A percentile compares a stretch with the other conserved stretches of the same genome.
Conservation (phyloP, 2,329 filamentous ascomycete species). For the Drechslerella stenobrocha region DNA sequence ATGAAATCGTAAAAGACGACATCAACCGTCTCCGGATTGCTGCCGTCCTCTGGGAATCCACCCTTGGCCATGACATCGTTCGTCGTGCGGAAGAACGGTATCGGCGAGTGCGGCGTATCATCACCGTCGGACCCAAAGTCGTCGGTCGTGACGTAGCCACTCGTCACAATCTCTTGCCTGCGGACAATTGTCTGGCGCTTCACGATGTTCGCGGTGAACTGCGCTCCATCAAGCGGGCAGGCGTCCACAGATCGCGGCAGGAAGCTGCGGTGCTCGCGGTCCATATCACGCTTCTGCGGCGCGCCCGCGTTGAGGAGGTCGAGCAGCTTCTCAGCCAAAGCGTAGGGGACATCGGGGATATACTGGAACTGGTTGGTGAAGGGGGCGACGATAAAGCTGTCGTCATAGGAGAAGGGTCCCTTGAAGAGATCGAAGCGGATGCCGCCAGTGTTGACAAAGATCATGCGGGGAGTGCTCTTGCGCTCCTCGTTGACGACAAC, state of each 20-base stretch:
- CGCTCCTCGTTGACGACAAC: constrained; percentile 65
- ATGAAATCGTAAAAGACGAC: constrained; percentile 92
- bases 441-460: constrained; percentile 84
- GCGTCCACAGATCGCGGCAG: constrained; percentile 49
- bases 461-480: constrained; percentile 67
- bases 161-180: constrained; percentile 56
- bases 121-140: constrained; percentile 83
- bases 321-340: constrained; percentile 71
- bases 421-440: constrained; percentile 96
- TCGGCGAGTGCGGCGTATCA: constrained; percentile 77
- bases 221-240: constrained; percentile 31
- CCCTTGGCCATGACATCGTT: constrained; percentile 78
- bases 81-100: constrained; percentile 75
- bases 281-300: constrained; percentile 37
- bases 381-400: constrained; percentile 81
- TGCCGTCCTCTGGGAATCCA: constrained; percentile 61
- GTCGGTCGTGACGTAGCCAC: constrained; percentile 87
- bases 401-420: constrained; percentile 84
- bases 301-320: constrained; percentile 62
- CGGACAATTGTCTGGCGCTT: constrained; percentile 59
- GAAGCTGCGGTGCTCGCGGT: constrained; percentile 32
- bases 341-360: constrained; percentile 78
- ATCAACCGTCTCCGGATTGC: constrained; percentile 73
- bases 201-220: constrained; percentile 34
- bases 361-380: constrained; percentile 79